These are phyloP conservation scores for Pseudogymnoascus sp. DNA, from an alignment of 2,329 filamentous ascomycete genomes.

Conservation along the genomic window DNA sequence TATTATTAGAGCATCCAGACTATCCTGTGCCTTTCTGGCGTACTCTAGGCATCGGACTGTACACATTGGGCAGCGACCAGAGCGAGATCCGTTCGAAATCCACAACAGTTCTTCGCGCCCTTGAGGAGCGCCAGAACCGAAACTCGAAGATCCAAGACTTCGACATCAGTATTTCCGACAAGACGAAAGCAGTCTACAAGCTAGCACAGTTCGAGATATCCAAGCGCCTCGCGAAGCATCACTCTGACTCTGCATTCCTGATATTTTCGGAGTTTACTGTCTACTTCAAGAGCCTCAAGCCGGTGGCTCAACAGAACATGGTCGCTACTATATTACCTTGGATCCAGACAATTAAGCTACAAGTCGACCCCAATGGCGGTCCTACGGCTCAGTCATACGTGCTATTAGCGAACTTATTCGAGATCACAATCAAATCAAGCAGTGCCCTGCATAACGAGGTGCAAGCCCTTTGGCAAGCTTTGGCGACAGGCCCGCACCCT, in stretches of 20 bases:
- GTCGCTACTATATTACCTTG: conserved; percentile 91
- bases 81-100: conserved; percentile 85
- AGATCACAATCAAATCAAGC: conserved; percentile 90
- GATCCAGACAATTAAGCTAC: conserved; percentile 90
- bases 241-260: conserved; percentile 81
- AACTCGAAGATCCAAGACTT: conserved; percentile 93
- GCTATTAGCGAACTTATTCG: conserved; percentile 84
- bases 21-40: conserved; percentile 87
- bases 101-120: conserved; percentile 64
- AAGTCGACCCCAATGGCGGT: conserved; percentile 82
- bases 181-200: conserved; percentile 97
- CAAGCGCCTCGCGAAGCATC: conserved; percentile 76
- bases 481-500: conserved; percentile 84
- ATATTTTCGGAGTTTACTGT: conserved; percentile 93
- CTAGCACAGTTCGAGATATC: conserved; percentile 95
- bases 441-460: conserved; percentile 90
- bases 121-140: conserved; percentile 76
- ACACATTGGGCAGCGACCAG: conserved; percentile 86
- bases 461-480: conserved; percentile 91
- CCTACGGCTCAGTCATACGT: conserved; percentile 91
- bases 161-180: conserved; percentile 96
- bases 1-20: conserved; percentile 73
- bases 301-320: conserved; percentile 82
- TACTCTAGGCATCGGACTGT: conserved; percentile 76
- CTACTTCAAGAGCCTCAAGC: conserved; percentile 81